Evolutionary conservation across 805 yeast genomes (phyloP).

Genomic region (Spathaspora girioi): DNA sequence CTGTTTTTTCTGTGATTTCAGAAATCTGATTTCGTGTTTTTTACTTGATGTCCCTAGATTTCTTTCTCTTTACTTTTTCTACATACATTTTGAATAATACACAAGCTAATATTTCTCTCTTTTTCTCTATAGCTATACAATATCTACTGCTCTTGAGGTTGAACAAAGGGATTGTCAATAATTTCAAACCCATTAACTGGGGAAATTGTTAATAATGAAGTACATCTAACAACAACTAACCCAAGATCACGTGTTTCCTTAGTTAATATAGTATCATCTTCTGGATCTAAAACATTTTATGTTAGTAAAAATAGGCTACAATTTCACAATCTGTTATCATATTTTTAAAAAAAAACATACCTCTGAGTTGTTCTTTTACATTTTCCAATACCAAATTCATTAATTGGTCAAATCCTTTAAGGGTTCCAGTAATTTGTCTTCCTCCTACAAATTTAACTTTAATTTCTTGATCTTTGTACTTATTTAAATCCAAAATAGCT

Average conservation of each 20-base stretch:
- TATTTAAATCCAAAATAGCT: conserved; percentile 77
- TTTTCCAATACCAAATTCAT: conserved; percentile 77
- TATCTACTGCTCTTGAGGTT: conserved; percentile 11
- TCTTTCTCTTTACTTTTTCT: not conserved
- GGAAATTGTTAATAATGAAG: conserved; percentile 67
- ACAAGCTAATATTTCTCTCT: not conserved
- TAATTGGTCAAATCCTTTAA: conserved; percentile 81
- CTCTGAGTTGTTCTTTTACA: conserved; percentile 61
- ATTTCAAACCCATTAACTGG: conserved; percentile 70
- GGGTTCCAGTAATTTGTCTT: conserved; percentile 71
- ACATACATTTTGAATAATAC: not conserved
- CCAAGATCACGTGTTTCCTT: conserved; percentile 68
- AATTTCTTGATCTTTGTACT: conserved; percentile 68
- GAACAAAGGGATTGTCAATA: conserved; percentile 65
- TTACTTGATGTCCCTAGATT: not conserved
- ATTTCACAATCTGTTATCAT: not conserved
- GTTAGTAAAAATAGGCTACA: conserved; percentile 7
- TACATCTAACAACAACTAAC: conserved; percentile 82
- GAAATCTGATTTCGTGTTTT: not conserved
- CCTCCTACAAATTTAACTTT: conserved; percentile 84
- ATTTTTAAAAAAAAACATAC: conserved; percentile 23
- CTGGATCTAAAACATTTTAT: conserved; percentile 42
- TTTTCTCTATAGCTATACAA: not conserved
- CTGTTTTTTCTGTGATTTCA: not conserved
- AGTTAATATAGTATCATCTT: conserved; percentile 52